Evolutionary conservation across 495 filamentous ascomycete species (phyloP).

Genomic region (Letharia columbiana): DNA sequence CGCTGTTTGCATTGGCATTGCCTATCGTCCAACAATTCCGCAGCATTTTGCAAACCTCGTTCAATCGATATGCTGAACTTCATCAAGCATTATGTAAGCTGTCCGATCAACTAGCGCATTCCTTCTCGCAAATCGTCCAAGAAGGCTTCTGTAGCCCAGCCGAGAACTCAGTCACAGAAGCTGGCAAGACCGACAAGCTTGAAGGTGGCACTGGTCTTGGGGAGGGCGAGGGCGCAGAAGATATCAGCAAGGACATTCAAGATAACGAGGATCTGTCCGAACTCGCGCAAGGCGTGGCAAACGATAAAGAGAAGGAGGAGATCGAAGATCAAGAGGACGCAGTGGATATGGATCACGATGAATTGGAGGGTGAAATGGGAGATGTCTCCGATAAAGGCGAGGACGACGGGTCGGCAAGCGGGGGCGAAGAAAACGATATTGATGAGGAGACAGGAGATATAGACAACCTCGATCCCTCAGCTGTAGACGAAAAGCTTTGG

Average conservation of each 20-base stretch:
- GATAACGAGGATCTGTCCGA: constrained; percentile 91
- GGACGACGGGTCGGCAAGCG: constrained; percentile 25
- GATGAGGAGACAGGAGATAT: constrained; percentile 87
- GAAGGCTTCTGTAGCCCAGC: constrained; percentile 87
- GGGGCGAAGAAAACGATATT: constrained; percentile 45
- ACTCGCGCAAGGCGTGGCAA: constrained; percentile 68
- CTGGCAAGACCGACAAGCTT: constrained; percentile 60
- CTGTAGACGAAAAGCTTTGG: constrained; percentile 98
- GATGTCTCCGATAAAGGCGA: constrained; percentile 53
- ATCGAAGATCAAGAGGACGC: constrained; percentile 67
- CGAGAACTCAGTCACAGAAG: constrained; percentile 60
- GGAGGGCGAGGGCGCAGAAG: constrained; percentile 86
- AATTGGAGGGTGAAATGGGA: constrained; percentile 71
- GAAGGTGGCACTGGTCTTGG: constrained; percentile 95
- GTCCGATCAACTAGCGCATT: constrained; percentile 61
- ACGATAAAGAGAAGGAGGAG: constrained; percentile 45
- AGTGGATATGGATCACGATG: constrained; percentile 90
- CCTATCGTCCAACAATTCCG: constrained; percentile 72
- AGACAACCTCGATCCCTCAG: constrained; percentile 75
- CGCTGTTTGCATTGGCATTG: constrained; percentile 55
- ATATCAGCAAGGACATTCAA: constrained; percentile 94
- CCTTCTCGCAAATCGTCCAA: constrained; percentile 63
- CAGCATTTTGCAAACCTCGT: constrained; percentile 44
- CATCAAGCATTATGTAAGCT: constrained; percentile 66
- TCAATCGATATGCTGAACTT: constrained; percentile 45